Conservation (phyloP, 176 grass and related monocot species). For the Neostapfia colusana region DNA sequence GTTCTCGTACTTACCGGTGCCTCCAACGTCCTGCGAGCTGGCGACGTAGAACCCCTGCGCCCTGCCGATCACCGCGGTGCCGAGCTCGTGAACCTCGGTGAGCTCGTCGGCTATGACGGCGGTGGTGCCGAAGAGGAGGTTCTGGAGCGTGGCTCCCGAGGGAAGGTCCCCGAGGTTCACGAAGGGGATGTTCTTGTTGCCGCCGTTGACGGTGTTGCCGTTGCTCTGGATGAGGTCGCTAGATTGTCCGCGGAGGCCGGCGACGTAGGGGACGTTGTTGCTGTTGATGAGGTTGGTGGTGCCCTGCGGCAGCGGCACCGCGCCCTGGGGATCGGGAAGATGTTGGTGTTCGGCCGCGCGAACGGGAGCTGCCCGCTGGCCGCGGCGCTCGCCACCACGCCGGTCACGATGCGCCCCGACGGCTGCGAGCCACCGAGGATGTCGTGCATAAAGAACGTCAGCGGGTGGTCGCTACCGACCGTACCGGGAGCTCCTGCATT, state of each 20-base stretch:
- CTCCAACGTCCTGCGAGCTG: slow-evolving; percentile 70
- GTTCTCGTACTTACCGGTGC: slow-evolving; percentile 72
- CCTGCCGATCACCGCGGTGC: slow-evolving; percentile 53
- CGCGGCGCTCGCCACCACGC: slow-evolving; percentile 60
- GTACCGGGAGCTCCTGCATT: slow-evolving; percentile 9
- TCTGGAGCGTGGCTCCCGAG: slow-evolving; percentile 46
- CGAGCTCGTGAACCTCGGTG: slow-evolving; percentile 67
- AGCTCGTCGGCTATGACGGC: slow-evolving; percentile 73
- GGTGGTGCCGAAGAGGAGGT: slow-evolving; percentile 63
- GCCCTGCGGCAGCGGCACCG: slow-evolving; percentile 53
- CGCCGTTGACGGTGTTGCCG: slow-evolving; percentile 45
- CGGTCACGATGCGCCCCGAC: slow-evolving; percentile 61
- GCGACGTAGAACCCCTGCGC: slow-evolving; percentile 80
- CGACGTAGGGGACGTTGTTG: slow-evolving; percentile 65
- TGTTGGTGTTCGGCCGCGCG: slow-evolving; percentile 60
- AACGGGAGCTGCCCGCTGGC: slow-evolving; percentile 62
- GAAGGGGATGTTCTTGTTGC: slow-evolving; percentile 58
- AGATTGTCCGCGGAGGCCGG: slow-evolving; percentile 48
- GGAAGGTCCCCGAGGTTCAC: slow-evolving; percentile 59
- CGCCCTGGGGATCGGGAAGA: slow-evolving; percentile 79
- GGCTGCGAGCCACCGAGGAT: slow-evolving; percentile 59
- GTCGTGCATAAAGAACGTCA: slow-evolving; percentile 90
- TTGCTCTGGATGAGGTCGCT: slow-evolving; percentile 49
- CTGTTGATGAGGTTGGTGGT: slow-evolving; percentile 53
- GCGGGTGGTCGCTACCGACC: background rate